These are phyloP conservation scores for Quercus aquifolioides DNA, from an alignment of 306 rosid species.

Conservation along the genomic window DNA sequence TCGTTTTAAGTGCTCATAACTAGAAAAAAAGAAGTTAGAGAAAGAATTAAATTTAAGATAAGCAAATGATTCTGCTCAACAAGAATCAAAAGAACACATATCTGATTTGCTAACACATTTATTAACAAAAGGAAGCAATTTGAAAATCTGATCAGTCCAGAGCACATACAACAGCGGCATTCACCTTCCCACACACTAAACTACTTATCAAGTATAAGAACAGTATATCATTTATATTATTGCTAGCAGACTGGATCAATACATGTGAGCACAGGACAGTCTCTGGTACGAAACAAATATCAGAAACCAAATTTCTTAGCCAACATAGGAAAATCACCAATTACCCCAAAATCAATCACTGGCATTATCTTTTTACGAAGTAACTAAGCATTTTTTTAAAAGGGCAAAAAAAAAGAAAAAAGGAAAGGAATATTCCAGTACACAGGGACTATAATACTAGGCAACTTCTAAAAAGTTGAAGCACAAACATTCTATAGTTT, in stretches of 20 bases:
- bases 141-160: not conserved
- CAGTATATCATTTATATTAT: not conserved
- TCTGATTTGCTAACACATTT: not conserved
- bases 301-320: not conserved
- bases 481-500: not conserved
- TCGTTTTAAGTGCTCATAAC: not conserved
- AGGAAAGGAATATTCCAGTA: no score
- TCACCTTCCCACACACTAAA: not conserved
- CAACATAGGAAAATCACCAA: not conserved
- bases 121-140: not conserved
- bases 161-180: not conserved
- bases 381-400: no score
- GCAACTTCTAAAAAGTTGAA: no score
- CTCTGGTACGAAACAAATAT: not conserved
- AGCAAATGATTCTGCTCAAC: not conserved
- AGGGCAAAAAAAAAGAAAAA: no score
- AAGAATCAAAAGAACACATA: not conserved
- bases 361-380: not conserved
- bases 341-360: not conserved
- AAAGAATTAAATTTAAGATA: not conserved
- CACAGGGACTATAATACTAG: no score
- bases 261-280: not conserved
- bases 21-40: not conserved
- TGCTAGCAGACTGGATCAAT: not conserved
- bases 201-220: not conserved